Conservation (phyloP, 257 asterid species). For the Solanum etuberosum region DNA sequence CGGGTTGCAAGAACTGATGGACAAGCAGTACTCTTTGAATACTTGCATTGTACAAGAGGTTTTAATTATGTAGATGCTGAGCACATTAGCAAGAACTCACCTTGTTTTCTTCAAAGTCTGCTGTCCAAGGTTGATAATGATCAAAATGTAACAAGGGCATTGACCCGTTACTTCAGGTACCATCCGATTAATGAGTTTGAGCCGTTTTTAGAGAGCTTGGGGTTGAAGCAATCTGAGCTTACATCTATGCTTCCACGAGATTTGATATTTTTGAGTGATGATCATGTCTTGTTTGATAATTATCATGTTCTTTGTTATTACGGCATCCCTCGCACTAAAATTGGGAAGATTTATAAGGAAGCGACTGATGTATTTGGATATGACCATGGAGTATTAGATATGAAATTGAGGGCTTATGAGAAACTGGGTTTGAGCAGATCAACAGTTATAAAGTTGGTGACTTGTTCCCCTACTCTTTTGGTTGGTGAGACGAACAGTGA, state of each 20-base stretch:
- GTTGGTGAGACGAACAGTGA: conserved; percentile 38
- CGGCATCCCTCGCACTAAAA: conserved; percentile 61
- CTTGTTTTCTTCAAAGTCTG: conserved; percentile 42
- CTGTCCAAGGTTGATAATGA: conserved; percentile 39
- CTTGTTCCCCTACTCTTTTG: conserved; percentile 57
- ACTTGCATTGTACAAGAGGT: conserved; percentile 79
- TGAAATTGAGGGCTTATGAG: conserved; percentile 54
- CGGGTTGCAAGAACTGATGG: conserved; percentile 49
- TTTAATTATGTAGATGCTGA: conserved; percentile 64
- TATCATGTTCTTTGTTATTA: conserved; percentile 56
- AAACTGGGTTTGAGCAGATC: conserved; percentile 51
- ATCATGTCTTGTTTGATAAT: conserved; percentile 51
- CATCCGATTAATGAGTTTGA: conserved; percentile 87
- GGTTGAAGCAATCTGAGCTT: conserved; percentile 45
- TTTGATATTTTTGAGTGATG: conserved; percentile 56
- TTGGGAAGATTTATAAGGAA: conserved; percentile 74
- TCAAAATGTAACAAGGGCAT: conserved; percentile 43
- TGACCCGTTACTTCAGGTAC: conserved; percentile 56
- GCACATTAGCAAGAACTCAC: conserved; percentile 81
- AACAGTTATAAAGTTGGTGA: conserved; percentile 49
- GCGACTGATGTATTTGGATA: conserved; percentile 42
- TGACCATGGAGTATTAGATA: conserved; percentile 30
- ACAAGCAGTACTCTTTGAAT: conserved; percentile 69
- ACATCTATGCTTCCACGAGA: conserved; percentile 50
- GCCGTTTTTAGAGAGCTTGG: conserved; percentile 86